Evolutionary conservation across 2,329 filamentous ascomycete genomes (phyloP).

Genomic region (Hypoxylon sp.): DNA sequence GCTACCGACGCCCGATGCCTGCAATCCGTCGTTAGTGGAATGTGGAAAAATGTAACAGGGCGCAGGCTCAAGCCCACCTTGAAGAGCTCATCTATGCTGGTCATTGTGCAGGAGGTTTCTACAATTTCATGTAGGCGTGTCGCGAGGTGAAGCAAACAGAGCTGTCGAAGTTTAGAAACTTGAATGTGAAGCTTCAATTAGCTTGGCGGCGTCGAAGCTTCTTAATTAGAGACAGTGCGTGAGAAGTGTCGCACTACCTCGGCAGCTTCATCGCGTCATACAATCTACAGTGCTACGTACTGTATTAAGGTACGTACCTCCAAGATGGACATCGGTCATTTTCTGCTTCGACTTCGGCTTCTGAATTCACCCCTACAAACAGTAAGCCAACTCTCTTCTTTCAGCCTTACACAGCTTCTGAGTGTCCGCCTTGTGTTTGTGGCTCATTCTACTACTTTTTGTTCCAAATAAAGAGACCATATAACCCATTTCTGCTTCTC

Average conservation of each 20-base stretch:
- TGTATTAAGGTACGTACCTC: background rate
- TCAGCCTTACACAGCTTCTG: conserved; percentile 1
- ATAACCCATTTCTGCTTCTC: background rate
- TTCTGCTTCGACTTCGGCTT: conserved; percentile 14
- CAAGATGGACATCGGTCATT: conserved; percentile 12
- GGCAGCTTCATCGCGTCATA: background rate
- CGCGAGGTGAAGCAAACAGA: background rate
- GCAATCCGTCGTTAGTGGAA: conserved; percentile 2
- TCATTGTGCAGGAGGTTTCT: conserved; percentile 55
- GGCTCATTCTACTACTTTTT: background rate
- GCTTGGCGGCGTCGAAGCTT: background rate
- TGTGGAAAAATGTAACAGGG: background rate
- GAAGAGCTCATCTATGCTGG: conserved; percentile 71
- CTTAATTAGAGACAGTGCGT: background rate
- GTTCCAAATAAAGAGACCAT: background rate
- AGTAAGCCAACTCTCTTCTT: conserved; percentile 22
- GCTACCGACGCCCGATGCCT: conserved; percentile 59
- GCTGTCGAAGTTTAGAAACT: background rate
- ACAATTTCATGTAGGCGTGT: conserved; percentile 1
- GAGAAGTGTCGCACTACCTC: background rate
- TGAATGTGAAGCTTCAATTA: conserved; percentile 18
- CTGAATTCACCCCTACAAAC: conserved; percentile 16
- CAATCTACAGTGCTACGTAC: background rate
- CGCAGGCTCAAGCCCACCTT: conserved; percentile 56
- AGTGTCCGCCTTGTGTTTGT: background rate